Evolutionary conservation across 441 rosid species (phyloP), one percentile per base, ranked within the genome.

Genomic region (Hura crepitans): DNA sequence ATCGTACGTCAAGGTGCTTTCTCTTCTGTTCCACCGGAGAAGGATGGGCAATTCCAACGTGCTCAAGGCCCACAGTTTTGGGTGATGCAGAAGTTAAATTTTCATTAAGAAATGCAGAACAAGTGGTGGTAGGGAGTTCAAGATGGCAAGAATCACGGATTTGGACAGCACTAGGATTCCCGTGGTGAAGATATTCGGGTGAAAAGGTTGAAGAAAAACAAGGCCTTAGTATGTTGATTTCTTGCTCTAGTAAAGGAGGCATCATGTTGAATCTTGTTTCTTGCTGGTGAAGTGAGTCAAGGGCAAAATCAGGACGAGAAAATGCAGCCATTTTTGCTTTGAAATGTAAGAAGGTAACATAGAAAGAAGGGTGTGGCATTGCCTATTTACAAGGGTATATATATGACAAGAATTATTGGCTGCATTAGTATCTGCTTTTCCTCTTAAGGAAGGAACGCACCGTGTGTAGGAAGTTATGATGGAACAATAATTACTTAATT

Each of bases 251-350:
- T 37, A 37, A 37, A 37, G 2, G 5, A 37, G 3, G 8, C 42
- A 3, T 27, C 13, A 20, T n/a, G 22, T 17, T 53, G 57, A 6
- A 5, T 5, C 10, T 20, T 53, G 27, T 53, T 9, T 53, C 15
- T 37, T 61, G 77, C 64, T 53, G 37, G 62, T 46, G 20, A 30
- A 67, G 28, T 11, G 59, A 49, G 56, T 62, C 79, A 5, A 54
- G 33, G 22, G 28, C 75, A 56, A 72, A 56, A 37, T 47, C 68
- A 3, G 58, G 62, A 51, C 46, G 69, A 35, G 72, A 33, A 70
- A 65, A 66, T 39, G 47, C 72, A 33, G 72, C 55, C 79, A 76
- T 37, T 1, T 37, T 37, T 37, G 5, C 42, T 3, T 1, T 37
- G 42, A 37, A 37, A 37, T 37, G 8, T 3, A 10, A 37, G 42